These are phyloP conservation scores for Withania somnifera DNA, from an alignment of 305 asterid genomes.

Conservation along the genomic window DNA sequence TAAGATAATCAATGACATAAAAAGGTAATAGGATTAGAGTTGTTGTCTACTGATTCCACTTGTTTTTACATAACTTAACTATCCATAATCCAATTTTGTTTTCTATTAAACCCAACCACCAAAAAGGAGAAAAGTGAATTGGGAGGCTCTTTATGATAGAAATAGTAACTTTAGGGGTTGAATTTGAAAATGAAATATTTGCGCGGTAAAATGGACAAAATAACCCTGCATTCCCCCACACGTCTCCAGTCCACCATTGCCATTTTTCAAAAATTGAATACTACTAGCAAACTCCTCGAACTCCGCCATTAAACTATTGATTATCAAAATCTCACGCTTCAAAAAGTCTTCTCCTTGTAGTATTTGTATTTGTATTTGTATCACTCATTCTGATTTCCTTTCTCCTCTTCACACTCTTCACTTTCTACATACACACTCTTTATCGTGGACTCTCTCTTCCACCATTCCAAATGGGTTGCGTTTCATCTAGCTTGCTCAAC, in stretches of 20 bases:
- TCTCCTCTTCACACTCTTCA: background rate
- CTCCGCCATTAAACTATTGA: background rate
- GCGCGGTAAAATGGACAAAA: constrained; percentile 7
- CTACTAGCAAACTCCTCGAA: background rate
- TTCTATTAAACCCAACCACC: too few species aligned
- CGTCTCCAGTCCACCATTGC: background rate
- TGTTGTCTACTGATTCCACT: too few species aligned
- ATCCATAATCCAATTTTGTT: too few species aligned
- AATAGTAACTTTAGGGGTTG: background rate
- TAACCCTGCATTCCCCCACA: background rate
- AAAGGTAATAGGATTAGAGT: too few species aligned
- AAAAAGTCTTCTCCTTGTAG: background rate
- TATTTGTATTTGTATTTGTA: background rate
- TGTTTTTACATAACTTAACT: too few species aligned
- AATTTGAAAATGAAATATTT: constrained; percentile 6
- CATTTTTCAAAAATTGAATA: constrained; percentile 4
- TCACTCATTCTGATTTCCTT: background rate
- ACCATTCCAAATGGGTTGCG: constrained; percentile 62
- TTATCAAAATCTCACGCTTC: background rate
- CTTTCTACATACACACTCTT: too few species aligned
- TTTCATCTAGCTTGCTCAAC: constrained; percentile 61
- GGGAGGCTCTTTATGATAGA: background rate
- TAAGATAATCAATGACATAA: too few species aligned
- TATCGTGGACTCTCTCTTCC: background rate
- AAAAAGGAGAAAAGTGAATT: background rate